phyloP scores from a whole-genome alignment of 371 early-diverging fungal species.

The Syncephalastrum sp. region DNA sequence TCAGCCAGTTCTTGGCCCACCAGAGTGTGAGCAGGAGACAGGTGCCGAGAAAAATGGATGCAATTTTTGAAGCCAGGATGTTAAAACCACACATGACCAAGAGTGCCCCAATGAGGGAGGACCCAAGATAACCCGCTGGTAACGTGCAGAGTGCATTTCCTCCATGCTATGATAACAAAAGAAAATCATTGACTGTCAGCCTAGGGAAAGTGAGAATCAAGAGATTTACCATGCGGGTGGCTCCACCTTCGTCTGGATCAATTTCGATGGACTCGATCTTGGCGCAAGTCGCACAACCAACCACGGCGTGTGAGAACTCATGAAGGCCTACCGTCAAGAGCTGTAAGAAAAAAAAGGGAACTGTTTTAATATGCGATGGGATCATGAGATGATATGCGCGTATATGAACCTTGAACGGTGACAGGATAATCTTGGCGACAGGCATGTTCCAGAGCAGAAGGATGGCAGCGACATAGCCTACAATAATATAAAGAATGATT shows the following conservation, averaged over 20 bases:
- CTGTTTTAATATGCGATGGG: background rate
- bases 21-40: constrained; percentile 74
- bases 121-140: constrained; percentile 80
- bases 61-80: constrained; percentile 80
- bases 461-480: constrained; percentile 69
- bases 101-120: constrained; percentile 81
- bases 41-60: constrained; percentile 75
- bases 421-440: constrained; percentile 74
- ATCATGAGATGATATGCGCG: background rate
- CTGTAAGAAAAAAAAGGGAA: constrained; percentile 21
- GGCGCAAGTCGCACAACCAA: constrained; percentile 85
- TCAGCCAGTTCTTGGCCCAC: constrained; percentile 89
- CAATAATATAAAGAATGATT: constrained; percentile 68
- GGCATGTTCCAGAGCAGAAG: constrained; percentile 88
- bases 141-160: constrained; percentile 74
- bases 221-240: constrained; percentile 71
- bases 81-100: constrained; percentile 93
- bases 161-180: constrained; percentile 45
- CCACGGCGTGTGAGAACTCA: constrained; percentile 81
- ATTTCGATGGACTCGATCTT: constrained; percentile 88
- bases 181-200: too few relatives aligned
- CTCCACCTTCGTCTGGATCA: constrained; percentile 93
- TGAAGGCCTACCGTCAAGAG: constrained; percentile 81
- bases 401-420: constrained; percentile 81
- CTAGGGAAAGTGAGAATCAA: too few relatives aligned